phyloP scores from a whole-genome alignment of 106 monocot genomes.

The Dioscorea zingiberensis region DNA sequence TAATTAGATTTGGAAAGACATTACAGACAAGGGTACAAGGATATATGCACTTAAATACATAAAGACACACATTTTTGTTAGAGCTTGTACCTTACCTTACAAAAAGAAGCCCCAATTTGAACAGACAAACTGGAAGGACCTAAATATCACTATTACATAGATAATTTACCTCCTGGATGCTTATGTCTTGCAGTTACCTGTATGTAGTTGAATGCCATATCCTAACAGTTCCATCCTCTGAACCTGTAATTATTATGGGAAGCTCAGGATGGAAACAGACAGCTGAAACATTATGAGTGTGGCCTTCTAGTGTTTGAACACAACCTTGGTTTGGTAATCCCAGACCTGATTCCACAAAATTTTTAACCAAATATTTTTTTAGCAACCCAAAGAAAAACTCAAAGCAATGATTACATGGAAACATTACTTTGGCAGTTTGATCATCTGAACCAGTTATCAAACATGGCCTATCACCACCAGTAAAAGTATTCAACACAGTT shows the following conservation, averaged over 20 bases:
- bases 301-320: slow-evolving; percentile 95
- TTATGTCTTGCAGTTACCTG: slow-evolving; percentile 29
- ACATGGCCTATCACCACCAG: slow-evolving; percentile 94
- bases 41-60: too few relatives aligned
- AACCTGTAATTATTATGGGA: slow-evolving; percentile 95
- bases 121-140: too few relatives aligned
- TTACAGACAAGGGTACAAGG: too few relatives aligned
- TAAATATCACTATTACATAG: too few relatives aligned
- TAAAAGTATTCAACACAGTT: slow-evolving; percentile 97
- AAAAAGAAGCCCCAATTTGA: too few relatives aligned
- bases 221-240: slow-evolving; percentile 92
- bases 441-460: slow-evolving; percentile 97
- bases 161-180: too few relatives aligned
- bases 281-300: slow-evolving; percentile 93
- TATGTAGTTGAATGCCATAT: slow-evolving; percentile 99
- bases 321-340: slow-evolving; percentile 98
- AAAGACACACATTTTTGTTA: too few relatives aligned
- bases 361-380: not conserved
- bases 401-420: not conserved
- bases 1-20: too few relatives aligned
- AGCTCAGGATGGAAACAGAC: slow-evolving; percentile 99
- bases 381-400: too few relatives aligned
- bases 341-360: slow-evolving; percentile 67
- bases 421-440: slow-evolving; percentile 84
- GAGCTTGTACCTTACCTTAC: too few relatives aligned